Base-by-base conservation (phyloP, 2,329 filamentous ascomycete species). In the Fusarium sp. region DNA sequence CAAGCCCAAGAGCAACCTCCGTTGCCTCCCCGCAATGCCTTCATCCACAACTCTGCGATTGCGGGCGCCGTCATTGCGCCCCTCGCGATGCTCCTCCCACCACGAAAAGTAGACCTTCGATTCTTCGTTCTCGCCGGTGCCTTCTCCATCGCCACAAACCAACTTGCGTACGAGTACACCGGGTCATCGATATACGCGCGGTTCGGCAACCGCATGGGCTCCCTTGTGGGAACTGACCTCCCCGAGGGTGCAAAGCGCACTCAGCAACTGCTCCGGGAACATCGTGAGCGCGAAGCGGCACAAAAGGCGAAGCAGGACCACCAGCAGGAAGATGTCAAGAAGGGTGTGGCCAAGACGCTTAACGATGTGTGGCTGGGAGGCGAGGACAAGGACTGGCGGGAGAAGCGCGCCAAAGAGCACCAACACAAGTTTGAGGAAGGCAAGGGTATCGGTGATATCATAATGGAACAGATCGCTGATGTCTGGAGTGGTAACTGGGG, bases 341-440 rank as follows among this genome's bases (percentile, higher is more conserved):
- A 70, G 39, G 68, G 71, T 21, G 57, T 71, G 27, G 71, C 70
- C 10, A 65, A 73, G 51, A 45, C 73, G 44, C 70, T 84, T 50
- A 75, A 80, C 60, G 78, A 78, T 61, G 71, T 87, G 14, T 88
- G 85, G 85, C 83, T 85, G 80, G 85, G 85, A 31, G 78, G 78
- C 33, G 84, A 86, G 70, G 72, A 73, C n/a, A 77, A 80, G 39
- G 78, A 82, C 62, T 86, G 84, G 84, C 77, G 78, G 70, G 73
- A 79, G 73, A 80, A 81, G 77, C 76, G 84, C 58, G 75, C 78
- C 4, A 77, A 78, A 68, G 78, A 80, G 70, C 82, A 86, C 67
- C 76, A 76, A 57, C 80, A 80, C 72, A 83, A 81, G 53, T 71
- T 87, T 35, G 78, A 82, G 47, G 80, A 84, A 58, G 84, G 84